phyloP scores from a whole-genome alignment of 75 land plant genomes.

The Pinus taeda region DNA sequence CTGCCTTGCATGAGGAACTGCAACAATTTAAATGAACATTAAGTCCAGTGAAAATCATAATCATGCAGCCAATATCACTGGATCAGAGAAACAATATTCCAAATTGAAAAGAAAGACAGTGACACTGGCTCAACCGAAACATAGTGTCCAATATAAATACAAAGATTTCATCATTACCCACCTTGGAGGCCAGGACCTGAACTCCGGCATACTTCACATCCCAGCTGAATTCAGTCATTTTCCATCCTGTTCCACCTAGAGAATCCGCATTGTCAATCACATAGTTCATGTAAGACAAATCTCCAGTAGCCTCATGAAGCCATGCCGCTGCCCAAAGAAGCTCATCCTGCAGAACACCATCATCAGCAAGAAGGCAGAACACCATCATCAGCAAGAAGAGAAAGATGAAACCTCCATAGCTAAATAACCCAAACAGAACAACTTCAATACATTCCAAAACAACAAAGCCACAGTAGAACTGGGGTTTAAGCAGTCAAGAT shows the following conservation, averaged over 20 bases:
- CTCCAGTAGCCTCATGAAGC: conserved; percentile 61
- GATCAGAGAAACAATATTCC: neutral
- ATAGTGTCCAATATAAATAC: neutral
- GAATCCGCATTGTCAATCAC: conserved; percentile 48
- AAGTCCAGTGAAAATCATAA: neutral
- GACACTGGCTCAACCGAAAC: no score
- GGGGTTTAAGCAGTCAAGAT: no score
- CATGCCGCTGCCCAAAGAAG: conserved; percentile 78
- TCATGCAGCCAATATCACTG: neutral
- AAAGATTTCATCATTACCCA: conserved; percentile 4
- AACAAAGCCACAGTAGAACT: neutral
- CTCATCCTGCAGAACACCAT: conserved; percentile 47
- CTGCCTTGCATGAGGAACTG: conserved; percentile 58
- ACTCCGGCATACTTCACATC: conserved; percentile 75
- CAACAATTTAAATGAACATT: neutral
- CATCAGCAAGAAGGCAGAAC: conserved; percentile 3
- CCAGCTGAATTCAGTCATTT: conserved; percentile 65
- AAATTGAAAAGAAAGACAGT: neutral
- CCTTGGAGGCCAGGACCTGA: conserved; percentile 65
- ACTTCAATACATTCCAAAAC: neutral
- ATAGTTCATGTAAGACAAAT: conserved; percentile 49
- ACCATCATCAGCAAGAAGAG: neutral
- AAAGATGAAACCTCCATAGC: neutral
- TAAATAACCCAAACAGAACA: neutral
- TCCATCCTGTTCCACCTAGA: conserved; percentile 63